A percentile compares a stretch with the other conserved stretches of the same genome.
These are phyloP conservation scores for Hibiscus tridactylites DNA, from an alignment of 345 rosid species.

Conservation along the genomic window DNA sequence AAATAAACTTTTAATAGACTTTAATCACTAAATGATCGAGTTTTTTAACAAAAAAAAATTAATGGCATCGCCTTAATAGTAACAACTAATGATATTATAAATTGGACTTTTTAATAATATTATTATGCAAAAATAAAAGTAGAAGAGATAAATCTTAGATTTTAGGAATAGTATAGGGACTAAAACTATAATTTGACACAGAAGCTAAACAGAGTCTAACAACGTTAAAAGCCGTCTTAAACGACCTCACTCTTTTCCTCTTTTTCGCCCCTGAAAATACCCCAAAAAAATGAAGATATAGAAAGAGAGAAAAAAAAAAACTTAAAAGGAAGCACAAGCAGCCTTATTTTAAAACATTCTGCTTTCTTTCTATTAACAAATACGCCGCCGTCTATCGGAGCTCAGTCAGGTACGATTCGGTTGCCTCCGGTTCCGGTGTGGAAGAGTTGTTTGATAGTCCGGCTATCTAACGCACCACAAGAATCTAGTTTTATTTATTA, in stretches of 20 bases:
- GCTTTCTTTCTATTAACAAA: neutral
- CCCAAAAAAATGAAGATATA: neutral
- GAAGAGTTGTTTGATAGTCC: neutral
- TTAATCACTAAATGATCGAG: too few species aligned
- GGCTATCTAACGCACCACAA: neutral
- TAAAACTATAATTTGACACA: neutral
- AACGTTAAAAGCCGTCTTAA: constrained; percentile 49
- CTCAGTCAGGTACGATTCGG: constrained; percentile 8
- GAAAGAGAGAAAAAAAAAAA: too few species aligned
- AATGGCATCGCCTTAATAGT: too few species aligned
- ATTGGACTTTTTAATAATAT: too few species aligned
- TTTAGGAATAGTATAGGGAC: neutral
- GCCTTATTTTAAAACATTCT: neutral
- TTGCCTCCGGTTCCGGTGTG: neutral
- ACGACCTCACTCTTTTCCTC: constrained; percentile 40
- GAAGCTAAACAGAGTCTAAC: constrained; percentile 22
- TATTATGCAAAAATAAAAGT: neutral
- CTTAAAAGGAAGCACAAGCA: neutral
- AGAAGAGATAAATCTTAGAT: neutral
- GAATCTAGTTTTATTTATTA: neutral
- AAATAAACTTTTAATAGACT: too few species aligned
- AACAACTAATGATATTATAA: too few species aligned
- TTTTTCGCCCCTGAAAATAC: constrained; percentile 13
- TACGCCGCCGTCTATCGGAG: neutral
- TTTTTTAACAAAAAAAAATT: too few species aligned